Conservation (phyloP, 202 grass and related monocot species). For the Cymbopogon flexuosus region DNA sequence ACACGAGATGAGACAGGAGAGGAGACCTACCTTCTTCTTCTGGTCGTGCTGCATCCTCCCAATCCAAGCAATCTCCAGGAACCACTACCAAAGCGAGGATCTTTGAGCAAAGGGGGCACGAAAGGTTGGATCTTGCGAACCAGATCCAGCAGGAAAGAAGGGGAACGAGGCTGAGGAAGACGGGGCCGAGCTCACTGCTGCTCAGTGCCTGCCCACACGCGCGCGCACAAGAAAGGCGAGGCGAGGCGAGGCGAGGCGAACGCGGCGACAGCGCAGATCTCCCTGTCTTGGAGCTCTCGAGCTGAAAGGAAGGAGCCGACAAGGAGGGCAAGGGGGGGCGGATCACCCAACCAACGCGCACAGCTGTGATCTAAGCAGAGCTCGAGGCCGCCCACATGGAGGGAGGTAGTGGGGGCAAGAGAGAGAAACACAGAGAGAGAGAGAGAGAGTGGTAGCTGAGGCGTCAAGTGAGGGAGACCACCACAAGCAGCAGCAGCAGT, state of each 20-base stretch:
- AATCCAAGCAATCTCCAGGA: background rate
- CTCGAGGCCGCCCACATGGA: slow-evolving; percentile 25
- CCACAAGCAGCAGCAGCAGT: background rate
- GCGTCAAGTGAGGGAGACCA: slow-evolving; percentile 15
- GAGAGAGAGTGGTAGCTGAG: slow-evolving; percentile 25
- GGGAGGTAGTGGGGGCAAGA: background rate
- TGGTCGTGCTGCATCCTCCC: slow-evolving; percentile 42
- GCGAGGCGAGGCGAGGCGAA: background rate
- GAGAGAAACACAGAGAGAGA: background rate
- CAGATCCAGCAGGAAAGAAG: slow-evolving; percentile 25
- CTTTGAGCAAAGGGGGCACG: background rate
- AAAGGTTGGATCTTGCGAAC: slow-evolving; percentile 34
- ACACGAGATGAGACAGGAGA: background rate
- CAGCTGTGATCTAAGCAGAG: slow-evolving; percentile 45
- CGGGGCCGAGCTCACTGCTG: slow-evolving; percentile 15
- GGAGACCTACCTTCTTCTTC: slow-evolving; percentile 29
- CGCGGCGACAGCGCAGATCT: slow-evolving; percentile 1
- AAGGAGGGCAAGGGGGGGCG: background rate
- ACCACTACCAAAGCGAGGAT: background rate
- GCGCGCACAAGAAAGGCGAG: background rate
- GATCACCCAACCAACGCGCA: slow-evolving; percentile 11
- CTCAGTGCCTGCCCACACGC: background rate
- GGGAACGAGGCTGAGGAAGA: background rate
- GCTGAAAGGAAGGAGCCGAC: background rate
- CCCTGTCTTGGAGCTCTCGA: background rate